These are phyloP conservation scores for Cucumis cinereus DNA, from an alignment of 306 rosid species.

Conservation along the genomic window DNA sequence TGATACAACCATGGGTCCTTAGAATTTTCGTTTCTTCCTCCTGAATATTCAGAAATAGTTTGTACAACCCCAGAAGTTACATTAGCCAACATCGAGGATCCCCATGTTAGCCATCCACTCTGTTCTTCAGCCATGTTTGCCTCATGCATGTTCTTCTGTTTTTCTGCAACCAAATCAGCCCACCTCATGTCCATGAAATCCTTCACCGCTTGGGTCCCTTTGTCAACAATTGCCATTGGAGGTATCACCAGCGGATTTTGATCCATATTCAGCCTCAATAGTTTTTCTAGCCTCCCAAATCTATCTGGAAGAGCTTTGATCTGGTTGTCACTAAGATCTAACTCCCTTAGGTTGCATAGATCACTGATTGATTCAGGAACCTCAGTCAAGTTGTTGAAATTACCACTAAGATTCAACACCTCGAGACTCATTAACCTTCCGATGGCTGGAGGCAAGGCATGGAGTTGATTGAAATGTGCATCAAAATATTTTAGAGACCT, in stretches of 20 bases:
- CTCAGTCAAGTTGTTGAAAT: conserved; percentile 61
- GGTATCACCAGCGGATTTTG: conserved; percentile 75
- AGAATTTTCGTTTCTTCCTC: conserved; percentile 19
- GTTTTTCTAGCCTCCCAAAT: conserved; percentile 66
- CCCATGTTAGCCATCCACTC: conserved; percentile 62
- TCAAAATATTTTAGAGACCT: conserved; percentile 53
- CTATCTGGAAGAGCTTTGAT: conserved; percentile 68
- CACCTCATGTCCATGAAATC: conserved; percentile 71
- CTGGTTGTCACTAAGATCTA: conserved; percentile 92
- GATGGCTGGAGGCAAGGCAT: conserved; percentile 55
- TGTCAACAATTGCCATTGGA: conserved; percentile 40
- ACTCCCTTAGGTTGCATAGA: conserved; percentile 59
- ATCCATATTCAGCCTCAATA: conserved; percentile 68
- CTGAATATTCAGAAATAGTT: conserved; percentile 25
- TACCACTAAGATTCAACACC: conserved; percentile 54
- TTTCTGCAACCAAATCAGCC: conserved; percentile 59
- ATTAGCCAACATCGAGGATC: conserved; percentile 62
- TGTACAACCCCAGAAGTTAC: conserved; percentile 23
- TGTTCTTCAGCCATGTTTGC: conserved; percentile 26
- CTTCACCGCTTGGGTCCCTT: conserved; percentile 62
- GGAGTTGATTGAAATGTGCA: conserved; percentile 83
- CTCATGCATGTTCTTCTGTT: conserved; percentile 39
- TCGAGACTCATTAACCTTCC: conserved; percentile 59
- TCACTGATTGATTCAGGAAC: conserved; percentile 76
- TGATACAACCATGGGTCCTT: conserved; percentile 55